Evolutionary conservation across 352 stramenopile species (phyloP), one percentile per base, ranked within the genome.

Genomic region (Phytophthora macrochlamydospora): DNA sequence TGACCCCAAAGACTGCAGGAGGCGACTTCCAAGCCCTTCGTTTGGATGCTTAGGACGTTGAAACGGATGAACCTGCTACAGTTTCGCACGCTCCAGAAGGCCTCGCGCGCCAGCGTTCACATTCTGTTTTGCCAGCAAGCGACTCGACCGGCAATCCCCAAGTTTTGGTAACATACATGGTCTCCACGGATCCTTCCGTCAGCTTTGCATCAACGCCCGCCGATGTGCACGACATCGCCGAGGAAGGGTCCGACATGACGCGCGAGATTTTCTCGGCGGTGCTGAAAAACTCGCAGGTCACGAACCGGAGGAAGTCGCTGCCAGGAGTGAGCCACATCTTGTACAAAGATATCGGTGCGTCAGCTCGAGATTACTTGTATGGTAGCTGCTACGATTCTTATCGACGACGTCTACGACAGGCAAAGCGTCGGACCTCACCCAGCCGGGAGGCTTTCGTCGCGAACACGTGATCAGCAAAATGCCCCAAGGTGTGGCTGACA

Each of bases 221-320:
- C 4, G 62, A 73, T 55, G 64, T 85, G 37, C 77, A 85, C 52
- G 74, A 81, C 61, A 82, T 85, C 37, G 31, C 62, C 3, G 74
- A 81, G 46, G 73, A 82, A 43, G 76, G 76, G 7, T 85, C 76
- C 32, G 76, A 85, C 62, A 82, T 85, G 74, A 85, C 77, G 55
- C 74, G 77, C 30, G 77, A 85, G 55, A 85, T 85, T 57, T 82
- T 79, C 74, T 76, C 74, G 11, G 74, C 77, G 38, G 65, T 79
- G 48, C 58, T 81, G 32, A 76, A 77, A 45, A 71, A 60, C 33
- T 69, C 58, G 4, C 64, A 78, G 29, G 65, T 73, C 7, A 65
- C 56, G 35, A n/a, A 60, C 1, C 65, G 60, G n/a, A 62, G 62
- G 46, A 74, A 75, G 40, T 85, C 77, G 42, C 59, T 85, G 68